Evolutionary conservation across 1,284 basidiomycete species (phyloP), one percentile per base, ranked within the genome.

Genomic region (Neolentinus lepideus): DNA sequence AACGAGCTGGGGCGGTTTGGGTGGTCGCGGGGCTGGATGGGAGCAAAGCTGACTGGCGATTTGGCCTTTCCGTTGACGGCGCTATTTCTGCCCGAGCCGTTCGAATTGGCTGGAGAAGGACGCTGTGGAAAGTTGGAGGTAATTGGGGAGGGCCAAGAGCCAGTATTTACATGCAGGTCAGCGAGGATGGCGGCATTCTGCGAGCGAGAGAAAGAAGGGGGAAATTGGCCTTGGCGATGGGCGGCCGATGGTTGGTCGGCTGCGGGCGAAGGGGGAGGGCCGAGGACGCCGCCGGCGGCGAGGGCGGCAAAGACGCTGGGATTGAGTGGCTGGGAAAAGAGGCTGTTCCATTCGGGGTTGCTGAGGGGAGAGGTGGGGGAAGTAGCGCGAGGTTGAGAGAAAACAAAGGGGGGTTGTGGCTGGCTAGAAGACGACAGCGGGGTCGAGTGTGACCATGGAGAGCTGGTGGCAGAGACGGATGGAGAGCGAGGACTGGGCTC

Each of bases 321-420:
- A 58, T 83, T 75, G 56, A 85, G 70, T 1, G 85, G 83, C 8
- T 75, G 63, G 33, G 83, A 74, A 62, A 86, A 83, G 21, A 87
- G 58, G 60, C 71, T 70, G 50, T 65, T 68, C 83, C 84, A 86
- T 57, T 84, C 80, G 47, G 43, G 19, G 33, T 73, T 68, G 59
- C 59, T 66, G 26, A 70, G 63, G 52, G 73, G 54, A 36, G 70
- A 55, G 59, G 67, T 66, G 45, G 65, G 55, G 59, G 62, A 58
- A 56, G 68, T 63, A n/a, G 47, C 9, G 8, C 25, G 47, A 31
- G 29, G 6, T 3, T 4, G 47, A 22, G 47, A 16, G 47, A 6
- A 16, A 4, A 29, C 8, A 21, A n/a, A 16, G 22, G 9, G 6
- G 14, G 47, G 27, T 12, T 25, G 22, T 50, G 47, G 47, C 27